Base-by-base conservation (phyloP, 768 basidiomycete species). In the Calocybe gangraenosa region DNA sequence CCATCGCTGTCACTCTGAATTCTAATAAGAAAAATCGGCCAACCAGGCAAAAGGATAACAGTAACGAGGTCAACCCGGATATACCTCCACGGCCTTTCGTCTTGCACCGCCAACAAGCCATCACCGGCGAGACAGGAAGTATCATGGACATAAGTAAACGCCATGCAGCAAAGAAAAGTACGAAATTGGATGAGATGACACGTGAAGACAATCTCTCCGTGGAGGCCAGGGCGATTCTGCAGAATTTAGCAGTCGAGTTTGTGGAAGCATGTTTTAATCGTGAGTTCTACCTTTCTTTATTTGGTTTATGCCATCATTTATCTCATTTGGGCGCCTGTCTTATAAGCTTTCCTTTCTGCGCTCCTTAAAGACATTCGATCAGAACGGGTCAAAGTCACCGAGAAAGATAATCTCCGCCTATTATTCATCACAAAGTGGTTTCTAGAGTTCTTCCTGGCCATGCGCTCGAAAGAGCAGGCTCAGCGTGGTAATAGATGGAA, bases 311-410 rank as follows among this genome's bases (percentile, higher is more conserved):
- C 53, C 51, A 50, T 64, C 34, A 47, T 46, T 40, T 37, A 6
- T 44, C 25, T n/a, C 34, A 50, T 19, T 35, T 32, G 31, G 15
- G 30, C 37, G 42, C 34, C 20, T 14, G 31, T 42, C 22, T 15
- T 22, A 37, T n/a, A 60, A 96, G 92, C 81, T n/a, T 94, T 98
- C 67, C 77, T 98, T 39, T 68, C 80, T 13, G 81, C 81, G 2
- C 70, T 98, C 25, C 70, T 98, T 49, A 94, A 87, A 65, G 96
- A 98, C 59, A 97, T 99, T 62, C 82, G 86, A 47, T 88, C 89
- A 48, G 91, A 98, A 65, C 76, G 93, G 36, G 76, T 86, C 43
- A 93, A 94, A 65, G 82, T 99, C 51, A 84, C 85, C n/a, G 92
- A 96, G 58, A 91, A 92, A 55, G 96, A 98, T 61, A 86, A 94